A percentile compares a stretch with the other conserved stretches of the same genome.
These are phyloP conservation scores for Phialophora tarda DNA, from an alignment of 2,329 filamentous ascomycete species.

Conservation along the genomic window DNA sequence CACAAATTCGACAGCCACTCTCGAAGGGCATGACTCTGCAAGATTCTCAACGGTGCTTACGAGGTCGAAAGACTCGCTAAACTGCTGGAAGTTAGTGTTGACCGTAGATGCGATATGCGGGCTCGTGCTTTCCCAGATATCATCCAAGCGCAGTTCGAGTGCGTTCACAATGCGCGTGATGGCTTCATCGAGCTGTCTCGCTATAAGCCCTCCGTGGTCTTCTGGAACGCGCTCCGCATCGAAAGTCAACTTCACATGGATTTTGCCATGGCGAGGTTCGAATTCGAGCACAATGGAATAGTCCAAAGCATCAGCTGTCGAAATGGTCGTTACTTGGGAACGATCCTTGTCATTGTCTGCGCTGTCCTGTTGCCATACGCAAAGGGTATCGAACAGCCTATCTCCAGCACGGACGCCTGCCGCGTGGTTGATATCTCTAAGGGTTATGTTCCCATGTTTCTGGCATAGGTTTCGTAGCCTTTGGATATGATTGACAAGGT, in stretches of 20 bases:
- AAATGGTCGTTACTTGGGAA: conserved; percentile 59
- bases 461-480: conserved; percentile 69
- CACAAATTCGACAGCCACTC: conserved; percentile 70
- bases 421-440: conserved; percentile 71
- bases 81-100: conserved; percentile 50
- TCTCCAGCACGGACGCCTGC: conserved; percentile 61
- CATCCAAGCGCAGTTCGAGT: conserved; percentile 42
- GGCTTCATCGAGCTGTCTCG: conserved; percentile 66
- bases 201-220: conserved; percentile 62
- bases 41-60: conserved; percentile 61
- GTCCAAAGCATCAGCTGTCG: conserved; percentile 74
- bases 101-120: conserved; percentile 55
- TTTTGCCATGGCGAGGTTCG: conserved; percentile 62
- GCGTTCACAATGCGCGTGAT: conserved; percentile 51
- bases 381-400: conserved; percentile 74
- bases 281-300: conserved; percentile 78
- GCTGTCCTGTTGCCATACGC: conserved; percentile 83
- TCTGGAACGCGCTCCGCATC: conserved; percentile 60
- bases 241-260: conserved; percentile 62
- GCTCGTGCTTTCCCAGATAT: conserved; percentile 28
- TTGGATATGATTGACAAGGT: conserved; percentile 70
- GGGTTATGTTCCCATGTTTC: conserved; percentile 65
- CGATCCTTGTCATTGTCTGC: conserved; percentile 44
- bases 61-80: conserved; percentile 53
- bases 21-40: conserved; percentile 56